Evolutionary conservation across 78 protist species (phyloP).

Genomic region (Pigoraptor vietnamica): DNA sequence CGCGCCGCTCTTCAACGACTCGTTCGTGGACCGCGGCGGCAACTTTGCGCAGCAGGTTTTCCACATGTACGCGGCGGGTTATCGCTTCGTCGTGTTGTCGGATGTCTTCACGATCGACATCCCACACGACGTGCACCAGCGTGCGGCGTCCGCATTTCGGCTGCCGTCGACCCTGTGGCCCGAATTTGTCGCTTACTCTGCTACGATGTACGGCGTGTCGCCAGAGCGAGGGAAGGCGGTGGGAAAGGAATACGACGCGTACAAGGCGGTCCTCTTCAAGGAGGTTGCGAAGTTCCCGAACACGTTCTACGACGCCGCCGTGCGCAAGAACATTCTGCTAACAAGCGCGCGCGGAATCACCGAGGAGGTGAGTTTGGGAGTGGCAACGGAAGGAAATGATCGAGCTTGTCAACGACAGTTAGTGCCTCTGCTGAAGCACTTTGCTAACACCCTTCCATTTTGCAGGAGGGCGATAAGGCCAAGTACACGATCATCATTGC

Average conservation of each 20-base stretch:
- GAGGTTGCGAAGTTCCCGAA: not conserved
- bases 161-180: not conserved
- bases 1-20: constrained; percentile 13
- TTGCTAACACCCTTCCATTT: too few species aligned
- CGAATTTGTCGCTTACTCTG: not conserved
- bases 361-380: not conserved
- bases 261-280: not conserved
- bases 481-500: not conserved
- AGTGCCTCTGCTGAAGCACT: too few species aligned
- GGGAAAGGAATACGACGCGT: not conserved
- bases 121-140: not conserved
- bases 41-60: constrained; percentile 27
- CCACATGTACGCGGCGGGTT: constrained; percentile 4
- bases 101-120: constrained; percentile 1
- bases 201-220: not conserved
- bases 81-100: constrained; percentile 14
- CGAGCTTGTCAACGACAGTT: too few species aligned
- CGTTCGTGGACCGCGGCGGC: constrained; percentile 23
- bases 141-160: not conserved
- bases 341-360: not conserved
- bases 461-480: not conserved
- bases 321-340: not conserved
- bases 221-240: not conserved
- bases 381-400: too few species aligned
- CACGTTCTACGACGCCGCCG: not conserved